A percentile compares a stretch with the other conserved stretches of the same genome.
Conservation (phyloP, 2,329 filamentous ascomycete genomes). For the Colletotrichum shisoi region DNA sequence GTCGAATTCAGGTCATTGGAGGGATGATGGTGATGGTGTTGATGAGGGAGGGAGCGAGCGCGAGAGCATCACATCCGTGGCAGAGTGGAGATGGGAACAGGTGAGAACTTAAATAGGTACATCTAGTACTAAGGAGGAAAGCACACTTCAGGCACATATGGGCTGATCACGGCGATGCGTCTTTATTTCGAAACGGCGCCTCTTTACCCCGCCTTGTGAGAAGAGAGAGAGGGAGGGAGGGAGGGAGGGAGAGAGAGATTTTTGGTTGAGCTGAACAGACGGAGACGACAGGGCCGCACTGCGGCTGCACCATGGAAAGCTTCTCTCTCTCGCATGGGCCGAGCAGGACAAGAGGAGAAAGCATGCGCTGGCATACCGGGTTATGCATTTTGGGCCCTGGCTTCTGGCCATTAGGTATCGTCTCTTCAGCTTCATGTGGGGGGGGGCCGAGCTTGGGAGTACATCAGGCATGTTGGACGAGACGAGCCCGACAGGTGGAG, state of each 20-base stretch:
- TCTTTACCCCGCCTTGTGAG: conserved; percentile 31
- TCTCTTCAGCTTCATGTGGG: conserved; percentile 17
- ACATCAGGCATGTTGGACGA: neutral
- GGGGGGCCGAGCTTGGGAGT: neutral
- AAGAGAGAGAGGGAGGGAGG: neutral
- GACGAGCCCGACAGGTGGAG: neutral
- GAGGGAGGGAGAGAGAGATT: no score
- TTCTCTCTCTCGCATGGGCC: conserved; percentile 16
- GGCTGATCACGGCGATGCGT: conserved; percentile 33
- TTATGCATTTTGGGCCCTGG: neutral
- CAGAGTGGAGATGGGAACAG: conserved; percentile 16
- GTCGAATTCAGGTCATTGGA: neutral
- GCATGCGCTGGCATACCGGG: neutral
- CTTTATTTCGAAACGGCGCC: conserved; percentile 24
- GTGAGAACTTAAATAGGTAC: conserved; percentile 7
- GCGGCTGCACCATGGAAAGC: neutral
- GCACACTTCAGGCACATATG: conserved; percentile 13
- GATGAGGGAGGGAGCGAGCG: neutral
- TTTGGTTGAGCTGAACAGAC: conserved; percentile 7
- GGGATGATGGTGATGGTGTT: no score
- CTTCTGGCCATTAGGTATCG: conserved; percentile 1
- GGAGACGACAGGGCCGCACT: neutral
- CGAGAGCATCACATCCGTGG: neutral
- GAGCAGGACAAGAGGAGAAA: conserved; percentile 11
- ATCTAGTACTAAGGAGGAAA: neutral